Evolutionary conservation across 305 asterid genomes (phyloP), one percentile per base, ranked within the genome.

Genomic region (Rubia tinctorum): DNA sequence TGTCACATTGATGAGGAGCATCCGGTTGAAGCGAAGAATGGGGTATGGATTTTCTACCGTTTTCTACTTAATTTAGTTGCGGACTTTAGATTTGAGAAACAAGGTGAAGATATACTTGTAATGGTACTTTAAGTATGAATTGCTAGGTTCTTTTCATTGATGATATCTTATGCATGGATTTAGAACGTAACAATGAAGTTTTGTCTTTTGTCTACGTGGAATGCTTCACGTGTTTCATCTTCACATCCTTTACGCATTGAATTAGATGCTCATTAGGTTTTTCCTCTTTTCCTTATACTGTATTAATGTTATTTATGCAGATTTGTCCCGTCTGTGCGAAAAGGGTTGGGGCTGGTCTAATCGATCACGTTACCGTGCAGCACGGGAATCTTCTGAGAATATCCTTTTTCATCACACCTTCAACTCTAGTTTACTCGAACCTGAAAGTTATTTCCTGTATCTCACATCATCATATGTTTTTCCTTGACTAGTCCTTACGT

Each of bases 1-100:
- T 93, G 98, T 81, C 97, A 91, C 81, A 78, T 93, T 61, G 98
- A 93, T 59, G 97, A 91, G 77, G 96, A 87, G 60, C 97, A 93
- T 73, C 79, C 94, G 45, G 27, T 86, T 25, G 96, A 93, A 83
- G 88, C 96, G 67, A 89, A 85, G 79, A 88, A 85, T 71, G 97
- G 96, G 93, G 98, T 93, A 89, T 39, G 44, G 27, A 15, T 2
- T 69, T 68, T 71, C 59, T 66, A 37, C 43, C 1, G n/a, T 44
- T 12, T 45, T 20, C 20, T 5, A 13, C 12, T 60, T 71, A 40
- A 11, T 68, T 67, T 30, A 43, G 45, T 15, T 42, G 39, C 43
- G 3, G 40, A 22, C 9, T 72, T n/a, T 68, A 7, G 43, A 30
- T 5, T 45, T 23, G 34, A 40, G 42, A 39, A 34, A 62, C 66